Percentiles rank a stretch among this genome's conserved stretches.
Conservation (phyloP, 306 rosid genomes). For the Aeschynomene evenia region DNA sequence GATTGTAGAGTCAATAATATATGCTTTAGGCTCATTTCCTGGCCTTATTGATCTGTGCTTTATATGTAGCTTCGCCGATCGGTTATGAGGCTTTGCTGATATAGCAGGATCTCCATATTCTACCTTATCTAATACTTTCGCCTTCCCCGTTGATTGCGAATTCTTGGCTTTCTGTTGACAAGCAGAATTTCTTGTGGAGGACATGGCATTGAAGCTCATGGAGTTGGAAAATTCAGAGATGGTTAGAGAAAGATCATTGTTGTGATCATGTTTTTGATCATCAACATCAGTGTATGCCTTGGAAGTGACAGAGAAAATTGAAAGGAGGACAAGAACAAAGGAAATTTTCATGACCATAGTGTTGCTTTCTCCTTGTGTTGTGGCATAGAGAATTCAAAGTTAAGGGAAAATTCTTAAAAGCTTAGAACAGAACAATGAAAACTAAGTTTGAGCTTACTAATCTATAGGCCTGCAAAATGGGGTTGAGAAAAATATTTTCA, state of each 20-base stretch:
- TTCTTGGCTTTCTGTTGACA: not conserved
- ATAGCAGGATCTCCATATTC: conserved; percentile 10
- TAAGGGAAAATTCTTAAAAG: not conserved
- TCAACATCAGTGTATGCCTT: conserved; percentile 21
- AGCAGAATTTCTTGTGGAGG: not conserved
- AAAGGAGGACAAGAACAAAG: conserved; percentile 22
- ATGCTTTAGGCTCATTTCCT: conserved; percentile 39
- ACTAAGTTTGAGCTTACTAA: not conserved
- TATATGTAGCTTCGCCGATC: conserved; percentile 55
- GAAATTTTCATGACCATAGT: conserved; percentile 19
- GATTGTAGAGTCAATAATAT: conserved; percentile 41
- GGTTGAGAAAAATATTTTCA: not conserved
- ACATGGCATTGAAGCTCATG: not conserved
- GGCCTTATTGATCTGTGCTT: conserved; percentile 32
- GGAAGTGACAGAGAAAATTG: conserved; percentile 4
- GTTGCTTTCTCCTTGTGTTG: conserved; percentile 3
- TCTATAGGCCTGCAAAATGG: not conserved
- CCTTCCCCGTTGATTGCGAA: not conserved
- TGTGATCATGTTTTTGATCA: conserved; percentile 15
- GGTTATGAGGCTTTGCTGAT: conserved; percentile 14
- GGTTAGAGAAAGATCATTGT: conserved; percentile 14
- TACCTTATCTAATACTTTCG: not conserved
- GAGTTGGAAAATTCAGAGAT: not conserved
- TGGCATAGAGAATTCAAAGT: conserved; percentile 5
- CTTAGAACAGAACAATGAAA: conserved; percentile 3